Base-by-base conservation (phyloP, 495 filamentous ascomycete genomes). In the Penicillium ucsense region DNA sequence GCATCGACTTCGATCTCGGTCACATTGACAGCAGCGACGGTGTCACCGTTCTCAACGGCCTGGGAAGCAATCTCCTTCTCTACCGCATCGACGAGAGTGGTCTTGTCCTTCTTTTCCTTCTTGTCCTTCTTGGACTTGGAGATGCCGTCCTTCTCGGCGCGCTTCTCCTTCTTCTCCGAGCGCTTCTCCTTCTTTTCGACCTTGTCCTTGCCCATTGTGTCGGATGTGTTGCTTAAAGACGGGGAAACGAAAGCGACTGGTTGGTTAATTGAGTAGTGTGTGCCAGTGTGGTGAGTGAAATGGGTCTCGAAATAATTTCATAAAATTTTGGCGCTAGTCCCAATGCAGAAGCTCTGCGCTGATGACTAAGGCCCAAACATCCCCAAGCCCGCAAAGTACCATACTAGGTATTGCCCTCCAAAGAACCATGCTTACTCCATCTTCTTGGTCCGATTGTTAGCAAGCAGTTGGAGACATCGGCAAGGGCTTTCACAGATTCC, bases 151-250 rank as follows among this genome's bases (percentile, higher is more conserved):
- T 76, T 84, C 52, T 88, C 84, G 60, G 81, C 71, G 51, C 80
- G 81, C 72, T 86, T 86, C 70, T 86, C 83, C 72, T 89, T 85
- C 77, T 88, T 88, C 73, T 84, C 79, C 41, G 75, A 70, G 72
- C 83, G 84, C 72, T 84, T 86, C 50, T 83, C 75, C 62, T 81
- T 77, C 71, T 83, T 85, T 56, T 83, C 71, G 51, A 63, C 56
- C 58, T 68, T 75, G 54, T 78, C 75, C 62, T 78, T 78, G 46
- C 64, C 72, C 75, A 78, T 77, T 49, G 48, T 71, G 59, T 53
- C 49, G 55, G 53, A 50, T 55, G 20, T 48, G 39, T 20, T 20
- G 50, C 32, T 48, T 27, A 50, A 54, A 55, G 29, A 46, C 40
- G 51, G 48, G 46, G 41, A 38, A 20, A 41, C 41, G 48, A 48